Evolutionary conservation across 345 rosid species (phyloP).

Genomic region (Viola odorata): DNA sequence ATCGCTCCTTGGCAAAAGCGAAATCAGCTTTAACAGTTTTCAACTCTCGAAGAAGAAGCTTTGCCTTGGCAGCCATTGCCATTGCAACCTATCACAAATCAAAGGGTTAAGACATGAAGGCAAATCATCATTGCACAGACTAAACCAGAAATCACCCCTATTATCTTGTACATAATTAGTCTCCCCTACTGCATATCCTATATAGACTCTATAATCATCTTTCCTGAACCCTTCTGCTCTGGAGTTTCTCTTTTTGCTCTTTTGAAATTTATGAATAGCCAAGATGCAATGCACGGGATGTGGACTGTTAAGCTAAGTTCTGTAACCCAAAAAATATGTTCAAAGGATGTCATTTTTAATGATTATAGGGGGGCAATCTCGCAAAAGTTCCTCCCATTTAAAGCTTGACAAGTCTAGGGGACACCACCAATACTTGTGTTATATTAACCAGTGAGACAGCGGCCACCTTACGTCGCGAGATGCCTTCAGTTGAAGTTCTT

Average conservation of each 20-base stretch:
- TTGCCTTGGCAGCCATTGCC: constrained; percentile 39
- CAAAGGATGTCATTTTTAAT: too few species aligned
- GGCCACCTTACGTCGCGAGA: constrained; percentile 99
- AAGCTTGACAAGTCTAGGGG: constrained; percentile 10
- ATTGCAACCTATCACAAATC: constrained; percentile 37
- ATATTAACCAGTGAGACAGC: constrained; percentile 40
- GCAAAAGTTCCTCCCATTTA: constrained; percentile 6
- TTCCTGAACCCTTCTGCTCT: too few species aligned
- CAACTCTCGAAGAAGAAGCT: constrained; percentile 31
- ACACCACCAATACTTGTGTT: constrained; percentile 21
- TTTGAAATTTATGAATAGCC: too few species aligned
- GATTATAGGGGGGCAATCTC: not conserved
- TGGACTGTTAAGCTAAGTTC: too few species aligned
- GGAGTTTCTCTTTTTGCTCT: too few species aligned
- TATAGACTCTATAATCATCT: too few species aligned
- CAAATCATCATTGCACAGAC: constrained; percentile 14
- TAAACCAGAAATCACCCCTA: not conserved
- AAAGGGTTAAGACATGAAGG: constrained; percentile 2
- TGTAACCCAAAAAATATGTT: too few species aligned
- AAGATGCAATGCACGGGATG: too few species aligned
- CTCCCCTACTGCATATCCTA: not conserved
- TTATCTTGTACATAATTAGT: not conserved
- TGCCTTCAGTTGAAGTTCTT: constrained; percentile 81
- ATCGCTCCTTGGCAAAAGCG: constrained; percentile 33
- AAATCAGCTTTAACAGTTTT: constrained; percentile 36